These are phyloP conservation scores for Phialemoniopsis sp. DNA, from an alignment of 2,329 filamentous ascomycete species.

Conservation along the genomic window DNA sequence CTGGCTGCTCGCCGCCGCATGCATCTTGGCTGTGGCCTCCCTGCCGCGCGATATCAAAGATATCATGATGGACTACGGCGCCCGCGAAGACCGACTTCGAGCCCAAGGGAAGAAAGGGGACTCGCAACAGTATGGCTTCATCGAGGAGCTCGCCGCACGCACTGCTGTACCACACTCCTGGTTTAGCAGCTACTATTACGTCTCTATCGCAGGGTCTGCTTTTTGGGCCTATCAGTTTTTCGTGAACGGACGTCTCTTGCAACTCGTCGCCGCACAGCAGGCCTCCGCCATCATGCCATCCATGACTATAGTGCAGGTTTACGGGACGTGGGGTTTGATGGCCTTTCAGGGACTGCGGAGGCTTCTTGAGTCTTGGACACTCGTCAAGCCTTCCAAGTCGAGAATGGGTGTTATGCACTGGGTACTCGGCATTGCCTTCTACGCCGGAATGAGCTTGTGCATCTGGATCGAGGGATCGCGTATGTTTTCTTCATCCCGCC, in stretches of 20 bases:
- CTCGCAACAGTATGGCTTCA: slow-evolving; percentile 9
- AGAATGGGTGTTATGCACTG: slow-evolving; percentile 86
- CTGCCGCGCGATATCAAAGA: slow-evolving; percentile 38
- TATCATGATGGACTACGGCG: slow-evolving; percentile 47
- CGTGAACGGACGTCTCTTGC: slow-evolving; percentile 48
- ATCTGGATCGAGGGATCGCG: slow-evolving; percentile 82
- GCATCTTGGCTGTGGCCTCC: slow-evolving; percentile 35
- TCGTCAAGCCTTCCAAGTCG: slow-evolving; percentile 64
- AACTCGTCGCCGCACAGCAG: slow-evolving; percentile 28
- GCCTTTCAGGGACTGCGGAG: slow-evolving; percentile 70
- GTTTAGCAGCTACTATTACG: slow-evolving; percentile 84
- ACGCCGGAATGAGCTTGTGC: slow-evolving; percentile 66
- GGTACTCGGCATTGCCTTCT: slow-evolving; percentile 74
- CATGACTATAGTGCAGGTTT: slow-evolving; percentile 60
- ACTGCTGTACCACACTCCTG: slow-evolving; percentile 64
- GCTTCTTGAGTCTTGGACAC: slow-evolving; percentile 66
- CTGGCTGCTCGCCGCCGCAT: slow-evolving; percentile 36
- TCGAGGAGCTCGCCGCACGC: slow-evolving; percentile 15
- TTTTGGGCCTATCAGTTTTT: slow-evolving; percentile 71
- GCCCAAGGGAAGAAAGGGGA: slow-evolving; percentile 16
- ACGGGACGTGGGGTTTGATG: slow-evolving; percentile 69
- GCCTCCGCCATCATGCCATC: slow-evolving; percentile 20
- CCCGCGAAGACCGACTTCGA: slow-evolving; percentile 26
- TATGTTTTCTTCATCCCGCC: slow-evolving; percentile 32
- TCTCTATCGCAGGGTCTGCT: slow-evolving; percentile 63